Conservation (phyloP, 345 rosid genomes). For the Erodium maritimum region DNA sequence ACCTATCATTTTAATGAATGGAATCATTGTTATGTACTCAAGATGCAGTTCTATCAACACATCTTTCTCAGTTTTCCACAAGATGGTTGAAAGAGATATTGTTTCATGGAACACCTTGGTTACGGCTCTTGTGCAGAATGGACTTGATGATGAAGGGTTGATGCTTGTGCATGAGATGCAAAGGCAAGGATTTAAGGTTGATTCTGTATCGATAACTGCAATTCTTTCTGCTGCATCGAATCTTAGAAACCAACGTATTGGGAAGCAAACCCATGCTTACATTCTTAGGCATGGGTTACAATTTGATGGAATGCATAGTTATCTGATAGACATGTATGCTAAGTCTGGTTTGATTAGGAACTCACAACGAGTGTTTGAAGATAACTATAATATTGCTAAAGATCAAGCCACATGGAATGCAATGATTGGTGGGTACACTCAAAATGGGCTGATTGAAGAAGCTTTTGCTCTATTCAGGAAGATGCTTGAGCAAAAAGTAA, state of each 20-base stretch:
- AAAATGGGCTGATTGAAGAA: constrained; percentile 49
- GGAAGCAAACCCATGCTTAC: constrained; percentile 76
- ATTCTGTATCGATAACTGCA: constrained; percentile 62
- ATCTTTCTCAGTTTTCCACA: constrained; percentile 50
- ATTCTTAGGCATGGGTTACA: constrained; percentile 52
- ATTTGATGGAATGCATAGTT: constrained; percentile 70
- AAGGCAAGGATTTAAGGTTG: constrained; percentile 49
- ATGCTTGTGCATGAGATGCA: constrained; percentile 80
- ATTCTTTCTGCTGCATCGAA: constrained; percentile 85
- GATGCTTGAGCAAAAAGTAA: constrained; percentile 49
- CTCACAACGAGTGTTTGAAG: constrained; percentile 37
- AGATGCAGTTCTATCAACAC: constrained; percentile 54
- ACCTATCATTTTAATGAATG: constrained; percentile 42
- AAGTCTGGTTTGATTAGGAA: constrained; percentile 58
- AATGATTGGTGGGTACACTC: constrained; percentile 74
- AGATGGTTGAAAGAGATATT: constrained; percentile 62
- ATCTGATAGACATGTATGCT: constrained; percentile 79
- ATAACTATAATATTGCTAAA: constrained; percentile 16
- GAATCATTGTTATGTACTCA: constrained; percentile 70
- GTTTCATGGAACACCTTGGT: constrained; percentile 85
- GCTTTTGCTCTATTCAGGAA: constrained; percentile 36
- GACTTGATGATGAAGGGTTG: constrained; percentile 74
- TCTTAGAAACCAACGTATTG: constrained; percentile 49
- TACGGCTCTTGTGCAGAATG: constrained; percentile 74
- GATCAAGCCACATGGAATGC: constrained; percentile 92